Base-by-base conservation (phyloP, 2,329 filamentous ascomycete species). In the Chrysosporium keratinophilum region DNA sequence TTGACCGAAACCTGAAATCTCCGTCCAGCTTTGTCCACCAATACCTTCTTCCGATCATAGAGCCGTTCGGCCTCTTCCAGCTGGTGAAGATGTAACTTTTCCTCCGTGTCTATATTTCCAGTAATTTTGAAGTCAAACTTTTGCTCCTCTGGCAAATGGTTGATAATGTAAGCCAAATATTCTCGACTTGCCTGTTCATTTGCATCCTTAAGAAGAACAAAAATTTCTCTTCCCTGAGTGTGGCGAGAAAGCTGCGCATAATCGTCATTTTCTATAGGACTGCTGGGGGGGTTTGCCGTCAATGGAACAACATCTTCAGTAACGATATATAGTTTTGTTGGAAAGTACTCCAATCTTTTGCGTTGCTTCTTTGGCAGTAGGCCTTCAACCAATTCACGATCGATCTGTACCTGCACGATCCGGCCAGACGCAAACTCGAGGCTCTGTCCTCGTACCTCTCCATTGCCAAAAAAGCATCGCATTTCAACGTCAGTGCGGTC, bases 341-440 rank as follows among this genome's bases (percentile, higher is more conserved):
- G 56, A n/a, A 58, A 39, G 20, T 12, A 47, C 6, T 56, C 28
- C 14, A 58, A 31, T 19, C 50, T 58, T 17, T 42, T 39, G 19
- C 35, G 42, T 3, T 15, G 19, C 15, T 43, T 54, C 42, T 45
- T 50, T 2, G 17, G 40, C 6, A 45, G n/a, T 14, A 19, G 14
- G 1, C 34, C 35, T 35, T 58, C 48, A 14, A 52, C 17, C 10
- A 56, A 10, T 20, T 56, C 54, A 5, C 44, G 47, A 15, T 56
- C 52, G 14, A 58, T 44, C 4, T 44, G 37, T 11, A 56, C 39
- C 6, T 44, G 42, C 3, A 55, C 41, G 2, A 14, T 46, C 5
- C 54, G 54, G 15, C 56, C 56, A 14, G 56, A 50, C n/a, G 37
- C 47, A 34, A 58, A 51, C 11, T 52, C 48, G 5, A 58, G 19